These are phyloP conservation scores for Pichia sp. DNA, from an alignment of 1,139 yeast species.

Conservation along the genomic window DNA sequence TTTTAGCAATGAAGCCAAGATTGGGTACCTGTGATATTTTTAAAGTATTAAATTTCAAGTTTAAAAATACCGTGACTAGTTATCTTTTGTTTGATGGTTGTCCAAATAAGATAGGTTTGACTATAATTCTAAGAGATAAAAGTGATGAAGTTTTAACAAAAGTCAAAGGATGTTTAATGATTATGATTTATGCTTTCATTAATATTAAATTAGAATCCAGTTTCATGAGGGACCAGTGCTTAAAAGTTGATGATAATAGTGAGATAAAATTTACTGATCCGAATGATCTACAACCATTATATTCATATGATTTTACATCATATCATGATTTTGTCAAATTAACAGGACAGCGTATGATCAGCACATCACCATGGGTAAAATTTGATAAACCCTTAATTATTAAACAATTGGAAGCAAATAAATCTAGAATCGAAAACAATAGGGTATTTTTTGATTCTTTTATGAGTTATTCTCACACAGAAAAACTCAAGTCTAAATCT, in stretches of 20 bases:
- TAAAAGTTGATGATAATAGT: constrained; percentile 28
- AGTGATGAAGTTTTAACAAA: constrained; percentile 52
- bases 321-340: constrained; percentile 35
- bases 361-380: constrained; percentile 45
- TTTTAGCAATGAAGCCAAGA: constrained; percentile 49
- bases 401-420: constrained; percentile 35
- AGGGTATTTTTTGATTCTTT: constrained; percentile 21
- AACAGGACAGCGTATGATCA: constrained; percentile 36
- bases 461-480: constrained; percentile 11
- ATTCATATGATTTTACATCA: constrained; percentile 14
- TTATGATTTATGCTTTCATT: constrained; percentile 69
- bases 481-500: constrained; percentile 1
- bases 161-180: constrained; percentile 74
- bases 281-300: constrained; percentile 15
- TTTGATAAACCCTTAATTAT: constrained; percentile 41
- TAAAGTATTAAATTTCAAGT: constrained; percentile 61
- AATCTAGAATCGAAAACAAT: constrained; percentile 29
- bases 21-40: constrained; percentile 72
- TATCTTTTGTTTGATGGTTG: constrained; percentile 77
- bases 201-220: constrained; percentile 79
- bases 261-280: background rate
- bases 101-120: constrained; percentile 68
- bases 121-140: constrained; percentile 77
- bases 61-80: constrained; percentile 54
- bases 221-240: constrained; percentile 68